Percentiles rank a stretch among this genome's conserved stretches.
These are phyloP conservation scores for Neostapfia colusana DNA, from an alignment of 176 grass and related monocot genomes.

Conservation along the genomic window DNA sequence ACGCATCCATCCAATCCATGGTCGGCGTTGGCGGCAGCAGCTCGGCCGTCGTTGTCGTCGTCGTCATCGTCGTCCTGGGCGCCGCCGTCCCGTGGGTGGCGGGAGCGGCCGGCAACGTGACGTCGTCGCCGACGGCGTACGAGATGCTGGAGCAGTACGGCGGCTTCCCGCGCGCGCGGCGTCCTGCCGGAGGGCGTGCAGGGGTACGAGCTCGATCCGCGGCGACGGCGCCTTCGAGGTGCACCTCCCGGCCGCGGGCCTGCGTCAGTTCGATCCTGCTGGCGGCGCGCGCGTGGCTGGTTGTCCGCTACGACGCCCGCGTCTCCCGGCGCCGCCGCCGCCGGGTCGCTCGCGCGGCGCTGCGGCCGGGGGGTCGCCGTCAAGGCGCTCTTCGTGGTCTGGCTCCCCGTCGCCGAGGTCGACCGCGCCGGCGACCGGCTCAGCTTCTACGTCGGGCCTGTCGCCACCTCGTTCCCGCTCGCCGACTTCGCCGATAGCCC, in stretches of 20 bases:
- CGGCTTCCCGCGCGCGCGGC: slow-evolving; percentile 54
- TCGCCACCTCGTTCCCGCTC: slow-evolving; percentile 7
- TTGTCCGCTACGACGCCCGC: too few species aligned
- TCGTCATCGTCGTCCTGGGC: not conserved
- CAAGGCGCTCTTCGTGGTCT: slow-evolving; percentile 1
- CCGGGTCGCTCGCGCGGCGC: slow-evolving; percentile 8
- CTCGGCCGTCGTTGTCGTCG: not conserved
- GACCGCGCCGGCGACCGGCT: slow-evolving; percentile 21
- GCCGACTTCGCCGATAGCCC: not conserved
- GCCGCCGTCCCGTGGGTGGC: not conserved
- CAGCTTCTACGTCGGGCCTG: slow-evolving; percentile 19
- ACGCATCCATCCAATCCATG: not conserved
- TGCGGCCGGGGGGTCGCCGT: slow-evolving; percentile 7
- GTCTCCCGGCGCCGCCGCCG: slow-evolving; percentile 33
- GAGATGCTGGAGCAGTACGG: slow-evolving; percentile 64
- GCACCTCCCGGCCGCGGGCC: slow-evolving; percentile 26
- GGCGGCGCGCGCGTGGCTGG: slow-evolving; percentile 28
- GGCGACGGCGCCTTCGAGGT: slow-evolving; percentile 57
- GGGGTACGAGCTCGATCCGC: slow-evolving; percentile 32
- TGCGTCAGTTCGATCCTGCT: slow-evolving; percentile 32
- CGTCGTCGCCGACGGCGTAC: slow-evolving; percentile 53
- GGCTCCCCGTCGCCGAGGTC: slow-evolving; percentile 11
- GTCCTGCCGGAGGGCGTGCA: slow-evolving; percentile 70
- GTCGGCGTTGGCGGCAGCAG: not conserved
- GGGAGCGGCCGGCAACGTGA: not conserved